Percentiles rank a stretch among this genome's conserved stretches.
phyloP scores from a whole-genome alignment of 768 basidiomycete genomes.

The Mycena galericulata region DNA sequence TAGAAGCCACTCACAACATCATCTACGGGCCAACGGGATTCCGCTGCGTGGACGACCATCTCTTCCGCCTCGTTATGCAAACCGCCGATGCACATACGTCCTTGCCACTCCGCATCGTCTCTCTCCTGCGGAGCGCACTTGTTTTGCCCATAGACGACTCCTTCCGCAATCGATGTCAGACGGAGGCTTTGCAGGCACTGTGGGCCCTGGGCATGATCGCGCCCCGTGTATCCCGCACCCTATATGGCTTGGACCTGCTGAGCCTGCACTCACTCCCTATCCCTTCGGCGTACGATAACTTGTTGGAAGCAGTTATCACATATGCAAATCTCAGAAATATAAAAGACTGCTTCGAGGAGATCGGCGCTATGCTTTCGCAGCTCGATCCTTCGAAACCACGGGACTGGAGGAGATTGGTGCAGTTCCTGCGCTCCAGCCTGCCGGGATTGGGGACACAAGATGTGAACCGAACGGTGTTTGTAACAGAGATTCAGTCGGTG shows the following conservation, averaged over 20 bases:
- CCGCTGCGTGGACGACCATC: background rate
- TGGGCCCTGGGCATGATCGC: slow-evolving; percentile 23
- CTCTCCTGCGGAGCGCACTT: slow-evolving; percentile 12
- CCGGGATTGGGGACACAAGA: background rate
- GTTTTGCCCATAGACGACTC: background rate
- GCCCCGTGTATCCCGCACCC: background rate
- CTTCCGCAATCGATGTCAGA: background rate
- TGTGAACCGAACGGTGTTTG: background rate
- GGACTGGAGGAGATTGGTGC: background rate
- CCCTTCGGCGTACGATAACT: background rate
- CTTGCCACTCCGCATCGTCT: slow-evolving; percentile 5
- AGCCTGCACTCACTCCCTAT: background rate
- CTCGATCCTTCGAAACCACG: background rate
- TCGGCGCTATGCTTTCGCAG: background rate
- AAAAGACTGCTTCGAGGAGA: slow-evolving; percentile 2
- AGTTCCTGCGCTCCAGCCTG: background rate
- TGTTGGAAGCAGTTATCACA: background rate
- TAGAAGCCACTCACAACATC: background rate
- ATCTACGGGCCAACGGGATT: background rate
- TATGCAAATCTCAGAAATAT: slow-evolving; percentile 12
- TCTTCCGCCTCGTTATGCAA: slow-evolving; percentile 15
- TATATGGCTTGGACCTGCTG: background rate
- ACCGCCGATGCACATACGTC: slow-evolving; percentile 20
- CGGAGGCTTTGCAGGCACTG: slow-evolving; percentile 2
- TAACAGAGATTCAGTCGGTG: background rate